Percentiles rank a stretch among this genome's conserved stretches.
These are phyloP conservation scores for Entophlyctis luteolus DNA, from an alignment of 192 early-diverging fungal genomes.

Conservation along the genomic window DNA sequence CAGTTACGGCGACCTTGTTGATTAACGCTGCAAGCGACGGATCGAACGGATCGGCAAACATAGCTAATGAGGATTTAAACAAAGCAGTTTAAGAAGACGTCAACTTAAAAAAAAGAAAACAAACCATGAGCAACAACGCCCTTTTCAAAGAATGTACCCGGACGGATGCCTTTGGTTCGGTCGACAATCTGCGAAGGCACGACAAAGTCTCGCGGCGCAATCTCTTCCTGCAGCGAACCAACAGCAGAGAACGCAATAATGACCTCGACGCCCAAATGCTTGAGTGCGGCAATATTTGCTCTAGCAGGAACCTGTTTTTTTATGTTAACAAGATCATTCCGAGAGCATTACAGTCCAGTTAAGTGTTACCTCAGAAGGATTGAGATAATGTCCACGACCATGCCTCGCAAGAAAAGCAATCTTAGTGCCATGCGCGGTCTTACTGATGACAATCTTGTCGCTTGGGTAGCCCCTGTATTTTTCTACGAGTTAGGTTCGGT, in stretches of 20 bases:
- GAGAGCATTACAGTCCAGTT: too few species aligned
- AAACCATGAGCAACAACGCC: conserved; percentile 85
- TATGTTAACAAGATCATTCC: too few species aligned
- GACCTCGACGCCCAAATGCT: conserved; percentile 84
- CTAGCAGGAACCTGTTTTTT: conserved; percentile 83
- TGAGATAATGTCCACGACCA: conserved; percentile 75
- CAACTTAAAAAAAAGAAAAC: background rate
- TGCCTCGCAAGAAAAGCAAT: conserved; percentile 97
- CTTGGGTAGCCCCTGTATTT: conserved; percentile 65
- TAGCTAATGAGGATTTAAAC: conserved; percentile 8
- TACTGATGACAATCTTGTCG: conserved; percentile 78
- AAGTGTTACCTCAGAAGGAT: conserved; percentile 29
- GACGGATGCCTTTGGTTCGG: conserved; percentile 93
- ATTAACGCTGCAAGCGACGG: conserved; percentile 68
- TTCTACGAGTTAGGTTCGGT: too few species aligned
- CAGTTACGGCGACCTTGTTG: conserved; percentile 41
- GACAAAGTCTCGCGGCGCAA: conserved; percentile 91
- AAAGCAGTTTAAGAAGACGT: too few species aligned
- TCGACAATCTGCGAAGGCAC: conserved; percentile 93
- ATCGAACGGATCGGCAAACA: conserved; percentile 94
- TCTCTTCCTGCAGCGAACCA: conserved; percentile 90
- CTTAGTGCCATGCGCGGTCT: conserved; percentile 66
- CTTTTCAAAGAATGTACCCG: conserved; percentile 91
- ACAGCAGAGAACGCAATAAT: conserved; percentile 97
- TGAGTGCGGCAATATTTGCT: conserved; percentile 98